Conservation (phyloP, 1,284 basidiomycete species). For the Naganishia sp. region DNA sequence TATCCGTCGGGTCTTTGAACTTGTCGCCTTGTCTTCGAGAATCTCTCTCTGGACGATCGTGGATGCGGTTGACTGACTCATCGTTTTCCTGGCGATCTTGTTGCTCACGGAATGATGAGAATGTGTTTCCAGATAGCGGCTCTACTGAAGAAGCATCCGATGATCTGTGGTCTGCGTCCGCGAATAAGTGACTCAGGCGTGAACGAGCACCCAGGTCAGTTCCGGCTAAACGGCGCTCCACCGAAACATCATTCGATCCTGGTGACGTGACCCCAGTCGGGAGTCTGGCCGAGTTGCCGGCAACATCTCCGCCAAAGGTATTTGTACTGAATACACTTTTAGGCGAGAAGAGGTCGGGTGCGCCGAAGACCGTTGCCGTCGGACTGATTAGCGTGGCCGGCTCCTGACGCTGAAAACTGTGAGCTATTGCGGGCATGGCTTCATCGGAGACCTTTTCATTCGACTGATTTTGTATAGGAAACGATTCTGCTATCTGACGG, state of each 20-base stretch:
- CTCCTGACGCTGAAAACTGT: no score
- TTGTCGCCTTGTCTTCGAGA: background rate
- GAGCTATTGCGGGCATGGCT: background rate
- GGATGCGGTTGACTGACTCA: background rate
- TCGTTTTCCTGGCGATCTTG: background rate
- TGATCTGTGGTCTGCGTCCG: background rate
- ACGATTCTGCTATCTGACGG: background rate
- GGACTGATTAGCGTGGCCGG: no score
- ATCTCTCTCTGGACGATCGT: background rate
- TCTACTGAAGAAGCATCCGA: background rate
- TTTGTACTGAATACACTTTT: constrained; percentile 22
- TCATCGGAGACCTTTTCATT: background rate
- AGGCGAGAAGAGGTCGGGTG: constrained; percentile 7
- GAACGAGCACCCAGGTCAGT: background rate
- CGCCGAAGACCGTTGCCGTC: no score
- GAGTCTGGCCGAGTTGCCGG: background rate
- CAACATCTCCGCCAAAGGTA: constrained; percentile 2
- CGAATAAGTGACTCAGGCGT: constrained; percentile 14
- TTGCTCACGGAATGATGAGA: constrained; percentile 19
- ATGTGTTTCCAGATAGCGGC: constrained; percentile 14
- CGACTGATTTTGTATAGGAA: background rate
- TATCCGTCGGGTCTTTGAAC: background rate
- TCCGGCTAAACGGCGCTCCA: background rate
- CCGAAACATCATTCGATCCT: no score
- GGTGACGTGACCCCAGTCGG: no score